A percentile compares a stretch with the other conserved stretches of the same genome.
Evolutionary conservation across 2,329 filamentous ascomycete genomes (phyloP).

Genomic region (Didymella pomorum): DNA sequence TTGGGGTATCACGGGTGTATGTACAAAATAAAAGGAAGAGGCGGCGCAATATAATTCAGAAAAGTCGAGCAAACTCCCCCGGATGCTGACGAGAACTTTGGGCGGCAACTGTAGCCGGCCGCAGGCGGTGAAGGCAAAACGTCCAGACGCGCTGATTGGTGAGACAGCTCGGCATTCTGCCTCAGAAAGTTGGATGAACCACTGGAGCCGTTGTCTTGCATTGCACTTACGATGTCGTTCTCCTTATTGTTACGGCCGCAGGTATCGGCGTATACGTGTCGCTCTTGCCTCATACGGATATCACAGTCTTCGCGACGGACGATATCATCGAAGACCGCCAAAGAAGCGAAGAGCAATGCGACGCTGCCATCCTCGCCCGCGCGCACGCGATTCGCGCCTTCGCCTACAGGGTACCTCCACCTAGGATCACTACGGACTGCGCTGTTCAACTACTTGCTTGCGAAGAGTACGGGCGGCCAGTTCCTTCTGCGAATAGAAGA

Average conservation of each 20-base stretch:
- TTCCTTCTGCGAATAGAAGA: constrained; percentile 94
- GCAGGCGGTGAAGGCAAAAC: constrained; percentile 22
- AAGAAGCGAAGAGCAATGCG: constrained; percentile 16
- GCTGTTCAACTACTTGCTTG: constrained; percentile 93
- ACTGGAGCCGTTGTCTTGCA: neutral
- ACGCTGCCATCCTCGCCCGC: constrained; percentile 42
- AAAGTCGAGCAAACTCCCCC: constrained; percentile 19
- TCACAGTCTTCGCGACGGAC: constrained; percentile 19
- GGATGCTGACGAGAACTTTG: constrained; percentile 14
- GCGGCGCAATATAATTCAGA: constrained; percentile 3
- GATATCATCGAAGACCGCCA: constrained; percentile 24
- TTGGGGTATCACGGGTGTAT: constrained; percentile 8
- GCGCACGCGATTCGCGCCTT: constrained; percentile 90
- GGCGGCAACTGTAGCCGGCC: constrained; percentile 16
- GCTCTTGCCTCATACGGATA: constrained; percentile 40
- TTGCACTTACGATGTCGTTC: constrained; percentile 32
- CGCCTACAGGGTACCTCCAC: constrained; percentile 92
- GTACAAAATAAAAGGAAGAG: neutral
- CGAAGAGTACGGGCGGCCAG: constrained; percentile 84
- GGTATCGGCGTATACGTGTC: constrained; percentile 38
- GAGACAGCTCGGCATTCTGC: constrained; percentile 18
- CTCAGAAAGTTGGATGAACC: constrained; percentile 21
- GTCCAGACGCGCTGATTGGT: constrained; percentile 23
- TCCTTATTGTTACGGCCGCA: constrained; percentile 32
- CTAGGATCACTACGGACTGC: constrained; percentile 91